Percentiles rank a stretch among this genome's conserved stretches.
Evolutionary conservation across 768 basidiomycete genomes (phyloP).

Genomic region (Boletus tomentosulus): DNA sequence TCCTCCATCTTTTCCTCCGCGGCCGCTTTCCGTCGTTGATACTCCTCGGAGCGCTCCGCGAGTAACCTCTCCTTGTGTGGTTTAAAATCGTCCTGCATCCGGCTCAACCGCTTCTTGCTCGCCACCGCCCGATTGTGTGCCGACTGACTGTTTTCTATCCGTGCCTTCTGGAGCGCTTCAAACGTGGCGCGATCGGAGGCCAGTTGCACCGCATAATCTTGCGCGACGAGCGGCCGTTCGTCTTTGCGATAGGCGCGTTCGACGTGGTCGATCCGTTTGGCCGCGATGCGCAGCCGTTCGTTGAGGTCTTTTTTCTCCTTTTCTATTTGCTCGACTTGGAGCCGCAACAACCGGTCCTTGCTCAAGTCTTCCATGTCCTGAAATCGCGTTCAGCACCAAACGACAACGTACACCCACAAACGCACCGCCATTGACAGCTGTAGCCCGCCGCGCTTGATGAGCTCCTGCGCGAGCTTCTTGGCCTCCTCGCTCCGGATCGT

Average conservation of each 20-base stretch:
- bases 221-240: slow-evolving; percentile 76
- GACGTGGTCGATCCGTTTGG: slow-evolving; percentile 91
- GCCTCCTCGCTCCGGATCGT: slow-evolving; percentile 63
- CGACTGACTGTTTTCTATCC: slow-evolving; percentile 49
- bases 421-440: slow-evolving; percentile 67
- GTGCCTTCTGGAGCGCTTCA: slow-evolving; percentile 53
- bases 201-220: slow-evolving; percentile 88
- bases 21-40: slow-evolving; percentile 45
- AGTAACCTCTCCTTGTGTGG: slow-evolving; percentile 50
- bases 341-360: slow-evolving; percentile 79
- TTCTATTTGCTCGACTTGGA: slow-evolving; percentile 93
- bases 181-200: slow-evolving; percentile 68
- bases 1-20: slow-evolving; percentile 72
- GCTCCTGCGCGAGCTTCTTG: slow-evolving; percentile 78
- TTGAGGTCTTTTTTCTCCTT: slow-evolving; percentile 90
- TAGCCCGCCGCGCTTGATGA: slow-evolving; percentile 76
- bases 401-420: slow-evolving; percentile 3
- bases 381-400: not conserved
- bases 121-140: slow-evolving; percentile 65
- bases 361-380: slow-evolving; percentile 82
- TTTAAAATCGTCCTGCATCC: slow-evolving; percentile 71
- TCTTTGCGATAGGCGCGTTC: slow-evolving; percentile 95
- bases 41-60: slow-evolving; percentile 60
- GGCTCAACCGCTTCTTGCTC: slow-evolving; percentile 67
- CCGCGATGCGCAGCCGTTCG: slow-evolving; percentile 74